Percentiles rank a stretch among this genome's conserved stretches.
Evolutionary conservation across 1,284 basidiomycete genomes (phyloP).

Genomic region (Ganoderma meredithae): DNA sequence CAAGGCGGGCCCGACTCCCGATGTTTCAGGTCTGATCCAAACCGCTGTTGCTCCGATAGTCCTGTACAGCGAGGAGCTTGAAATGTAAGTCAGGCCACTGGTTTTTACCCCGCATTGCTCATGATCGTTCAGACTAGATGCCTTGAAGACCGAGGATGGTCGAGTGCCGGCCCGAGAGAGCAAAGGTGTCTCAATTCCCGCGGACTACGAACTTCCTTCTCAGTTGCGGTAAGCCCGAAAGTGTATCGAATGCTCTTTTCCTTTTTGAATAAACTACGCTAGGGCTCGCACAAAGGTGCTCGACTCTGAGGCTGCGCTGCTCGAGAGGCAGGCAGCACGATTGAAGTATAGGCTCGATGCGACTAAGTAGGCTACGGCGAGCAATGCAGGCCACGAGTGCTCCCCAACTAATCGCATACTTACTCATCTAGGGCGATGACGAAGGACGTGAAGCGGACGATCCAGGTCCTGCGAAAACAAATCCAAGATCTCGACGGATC

Average conservation of each 20-base stretch:
- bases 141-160: background rate
- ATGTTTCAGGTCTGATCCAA: background rate
- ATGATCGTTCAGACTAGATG: background rate
- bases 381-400: background rate
- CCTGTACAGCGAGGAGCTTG: slow-evolving; percentile 30
- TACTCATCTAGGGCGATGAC: slow-evolving; percentile 21
- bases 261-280: background rate
- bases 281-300: slow-evolving; percentile 18
- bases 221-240: slow-evolving; percentile 13
- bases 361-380: slow-evolving; percentile 31
- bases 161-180: background rate
- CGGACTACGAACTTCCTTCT: slow-evolving; percentile 23
- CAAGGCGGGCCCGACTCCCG: background rate
- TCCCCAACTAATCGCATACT: background rate
- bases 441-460: slow-evolving; percentile 27
- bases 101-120: background rate
- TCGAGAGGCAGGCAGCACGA: slow-evolving; percentile 29
- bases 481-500: slow-evolving; percentile 22
- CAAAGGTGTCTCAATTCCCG: background rate
- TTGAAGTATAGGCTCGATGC: slow-evolving; percentile 30
- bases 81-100: background rate
- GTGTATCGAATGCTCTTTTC: background rate
- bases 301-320: slow-evolving; percentile 29
- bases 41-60: slow-evolving; percentile 25
- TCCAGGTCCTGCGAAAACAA: slow-evolving; percentile 19